A percentile compares a stretch with the other conserved stretches of the same genome.
Evolutionary conservation across 495 filamentous ascomycete genomes (phyloP).

Genomic region (Halenospora varia): DNA sequence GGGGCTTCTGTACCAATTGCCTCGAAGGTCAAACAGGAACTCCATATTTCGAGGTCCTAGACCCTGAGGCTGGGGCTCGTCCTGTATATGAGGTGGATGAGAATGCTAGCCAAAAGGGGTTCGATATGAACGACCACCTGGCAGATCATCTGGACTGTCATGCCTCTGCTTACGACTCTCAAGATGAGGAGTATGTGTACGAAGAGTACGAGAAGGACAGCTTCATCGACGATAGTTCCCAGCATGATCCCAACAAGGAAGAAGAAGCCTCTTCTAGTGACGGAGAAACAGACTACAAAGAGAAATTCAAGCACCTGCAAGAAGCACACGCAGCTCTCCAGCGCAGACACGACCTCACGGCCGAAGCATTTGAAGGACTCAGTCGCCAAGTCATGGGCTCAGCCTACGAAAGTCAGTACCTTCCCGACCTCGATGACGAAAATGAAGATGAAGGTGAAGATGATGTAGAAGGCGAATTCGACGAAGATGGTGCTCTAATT

Average conservation of each 20-base stretch:
- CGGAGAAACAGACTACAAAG: slow-evolving; percentile 18
- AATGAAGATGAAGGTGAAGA: slow-evolving; percentile 1
- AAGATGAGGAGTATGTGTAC: slow-evolving; percentile 6
- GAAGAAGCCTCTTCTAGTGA: slow-evolving; percentile 13
- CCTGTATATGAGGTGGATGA: slow-evolving; percentile 2
- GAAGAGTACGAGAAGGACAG: slow-evolving; percentile 18
- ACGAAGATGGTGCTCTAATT: slow-evolving; percentile 10
- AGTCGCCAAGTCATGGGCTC: slow-evolving; percentile 3
- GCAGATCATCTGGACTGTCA: slow-evolving; percentile 14
- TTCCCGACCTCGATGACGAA: too few relatives aligned
- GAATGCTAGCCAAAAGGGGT: background rate
- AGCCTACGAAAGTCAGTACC: slow-evolving; percentile 8
- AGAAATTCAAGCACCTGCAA: slow-evolving; percentile 6
- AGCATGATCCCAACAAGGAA: slow-evolving; percentile 5
- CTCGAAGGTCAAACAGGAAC: background rate
- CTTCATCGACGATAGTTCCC: slow-evolving; percentile 21
- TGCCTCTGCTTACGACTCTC: slow-evolving; percentile 23
- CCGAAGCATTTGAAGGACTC: slow-evolving; percentile 2
- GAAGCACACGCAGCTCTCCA: background rate
- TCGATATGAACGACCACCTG: slow-evolving; percentile 6
- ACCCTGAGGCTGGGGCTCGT: slow-evolving; percentile 4
- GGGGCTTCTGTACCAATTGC: slow-evolving; percentile 17
- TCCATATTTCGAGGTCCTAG: slow-evolving; percentile 18
- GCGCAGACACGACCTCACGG: background rate
- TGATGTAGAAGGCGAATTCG: slow-evolving; percentile 3